Evolutionary conservation across 345 rosid genomes (phyloP).

Genomic region (Brassica carinata): DNA sequence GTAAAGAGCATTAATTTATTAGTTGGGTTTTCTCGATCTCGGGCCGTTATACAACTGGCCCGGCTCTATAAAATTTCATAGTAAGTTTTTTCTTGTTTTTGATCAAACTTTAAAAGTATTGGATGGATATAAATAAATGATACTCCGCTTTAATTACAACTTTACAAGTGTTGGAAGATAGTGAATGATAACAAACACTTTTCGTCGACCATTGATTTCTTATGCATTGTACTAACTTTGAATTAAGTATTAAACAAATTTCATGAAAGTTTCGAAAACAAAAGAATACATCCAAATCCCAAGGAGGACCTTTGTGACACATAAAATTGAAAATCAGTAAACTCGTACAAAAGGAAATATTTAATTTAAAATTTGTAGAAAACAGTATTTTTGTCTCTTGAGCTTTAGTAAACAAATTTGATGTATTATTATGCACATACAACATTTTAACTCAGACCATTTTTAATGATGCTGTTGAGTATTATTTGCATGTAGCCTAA

Average conservation of each 20-base stretch:
- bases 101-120: too few species aligned
- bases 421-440: neutral
- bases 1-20: neutral
- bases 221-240: neutral
- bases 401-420: neutral
- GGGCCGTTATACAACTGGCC: conserved; percentile 5
- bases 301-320: neutral
- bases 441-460: neutral
- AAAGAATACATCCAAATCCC: neutral
- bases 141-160: neutral
- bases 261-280: neutral
- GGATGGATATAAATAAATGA: neutral
- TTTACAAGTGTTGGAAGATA: neutral
- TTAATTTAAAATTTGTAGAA: neutral
- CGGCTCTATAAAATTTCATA: neutral
- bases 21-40: conserved; percentile 1
- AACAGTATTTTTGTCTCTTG: neutral
- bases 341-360: neutral
- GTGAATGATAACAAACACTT: too few species aligned
- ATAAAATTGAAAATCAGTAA: neutral
- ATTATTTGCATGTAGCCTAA: neutral
- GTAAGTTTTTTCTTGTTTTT: too few species aligned
- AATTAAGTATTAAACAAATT: neutral
- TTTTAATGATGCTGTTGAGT: neutral
- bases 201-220: too few species aligned